Evolutionary conservation across 805 yeast species (phyloP).

Genomic region (Cyberlindnera samutprakarnensis): DNA sequence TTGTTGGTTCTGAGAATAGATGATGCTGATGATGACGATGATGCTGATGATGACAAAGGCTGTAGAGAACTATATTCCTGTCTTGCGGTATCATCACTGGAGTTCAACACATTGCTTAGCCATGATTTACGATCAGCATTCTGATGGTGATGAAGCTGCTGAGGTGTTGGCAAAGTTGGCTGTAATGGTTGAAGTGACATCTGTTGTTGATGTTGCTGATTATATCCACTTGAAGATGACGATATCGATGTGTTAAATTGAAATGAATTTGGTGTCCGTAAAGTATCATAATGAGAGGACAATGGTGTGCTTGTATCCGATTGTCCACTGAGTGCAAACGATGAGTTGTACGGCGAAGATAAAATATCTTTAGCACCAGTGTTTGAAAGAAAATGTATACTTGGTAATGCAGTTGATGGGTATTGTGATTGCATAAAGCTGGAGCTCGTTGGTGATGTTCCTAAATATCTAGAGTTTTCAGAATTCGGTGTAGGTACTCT

Average conservation of each 20-base stretch:
- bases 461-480: constrained; percentile 11
- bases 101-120: constrained; percentile 15
- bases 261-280: constrained; percentile 11
- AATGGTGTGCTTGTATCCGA: constrained; percentile 13
- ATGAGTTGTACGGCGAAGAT: constrained; percentile 15
- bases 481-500: constrained; percentile 19
- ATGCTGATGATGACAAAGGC: too few species aligned
- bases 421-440: constrained; percentile 11
- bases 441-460: constrained; percentile 14
- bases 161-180: too few species aligned
- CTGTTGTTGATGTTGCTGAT: too few species aligned
- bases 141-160: too few species aligned
- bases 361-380: constrained; percentile 6
- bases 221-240: background rate
- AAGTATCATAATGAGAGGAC: constrained; percentile 4
- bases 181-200: too few species aligned
- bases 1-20: too few species aligned
- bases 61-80: too few species aligned
- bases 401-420: constrained; percentile 12
- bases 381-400: constrained; percentile 12
- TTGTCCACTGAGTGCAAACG: constrained; percentile 6
- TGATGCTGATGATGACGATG: too few species aligned
- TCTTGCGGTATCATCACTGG: too few species aligned
- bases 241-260: too few species aligned
- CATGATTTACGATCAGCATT: constrained; percentile 13